Conservation (phyloP, 345 rosid genomes). For the Hibiscus syriacus region DNA sequence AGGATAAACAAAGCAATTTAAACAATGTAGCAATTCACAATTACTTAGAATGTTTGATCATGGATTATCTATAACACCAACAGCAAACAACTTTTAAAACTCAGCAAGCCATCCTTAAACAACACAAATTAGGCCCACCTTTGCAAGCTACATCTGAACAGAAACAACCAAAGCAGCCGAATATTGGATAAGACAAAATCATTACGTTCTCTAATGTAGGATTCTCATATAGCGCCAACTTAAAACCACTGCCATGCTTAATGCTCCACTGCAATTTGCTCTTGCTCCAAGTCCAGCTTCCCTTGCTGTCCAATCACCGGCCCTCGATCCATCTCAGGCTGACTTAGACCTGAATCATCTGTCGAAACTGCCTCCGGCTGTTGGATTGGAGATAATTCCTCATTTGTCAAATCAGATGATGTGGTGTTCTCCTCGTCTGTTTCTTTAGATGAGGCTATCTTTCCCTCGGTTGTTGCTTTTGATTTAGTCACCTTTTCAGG, state of each 20-base stretch:
- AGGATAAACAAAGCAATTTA: not conserved
- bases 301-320: not conserved
- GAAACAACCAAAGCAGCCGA: not conserved
- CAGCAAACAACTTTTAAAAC: not conserved
- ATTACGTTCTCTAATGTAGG: not conserved
- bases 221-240: not conserved
- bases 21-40: not conserved
- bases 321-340: not conserved
- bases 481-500: not conserved
- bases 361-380: not conserved
- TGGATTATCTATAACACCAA: not conserved
- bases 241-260: not conserved
- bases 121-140: not conserved
- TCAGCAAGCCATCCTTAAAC: not conserved
- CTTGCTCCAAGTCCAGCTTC: not conserved
- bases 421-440: not conserved
- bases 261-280: not conserved
- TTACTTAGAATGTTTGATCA: not conserved
- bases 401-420: not conserved
- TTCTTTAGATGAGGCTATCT: not conserved
- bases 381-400: not conserved
- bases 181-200: not conserved
- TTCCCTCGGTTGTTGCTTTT: not conserved
- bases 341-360: not conserved
- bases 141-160: not conserved